These are phyloP conservation scores for Pichia membranifaciens DNA, from an alignment of 805 yeast species.

Conservation along the genomic window DNA sequence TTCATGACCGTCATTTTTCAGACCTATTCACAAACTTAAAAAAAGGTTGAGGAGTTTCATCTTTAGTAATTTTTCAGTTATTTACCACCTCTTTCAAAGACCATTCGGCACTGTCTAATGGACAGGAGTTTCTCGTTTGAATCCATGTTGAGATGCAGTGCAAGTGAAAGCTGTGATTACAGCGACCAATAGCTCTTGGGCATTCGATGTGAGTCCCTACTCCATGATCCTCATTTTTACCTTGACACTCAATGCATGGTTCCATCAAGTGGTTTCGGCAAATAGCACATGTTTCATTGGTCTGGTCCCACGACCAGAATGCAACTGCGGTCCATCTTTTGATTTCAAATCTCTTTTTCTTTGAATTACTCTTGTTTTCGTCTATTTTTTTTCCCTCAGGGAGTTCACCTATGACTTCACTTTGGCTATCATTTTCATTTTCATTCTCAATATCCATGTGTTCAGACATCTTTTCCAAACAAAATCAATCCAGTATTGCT, in stretches of 20 bases:
- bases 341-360: slow-evolving; percentile 78
- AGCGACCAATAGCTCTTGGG: slow-evolving; percentile 94
- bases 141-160: slow-evolving; percentile 97
- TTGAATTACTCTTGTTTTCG: slow-evolving; percentile 21
- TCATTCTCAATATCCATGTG: slow-evolving; percentile 19
- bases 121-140: slow-evolving; percentile 92
- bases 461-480: slow-evolving; percentile 12
- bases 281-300: slow-evolving; percentile 86
- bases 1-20: too few relatives aligned
- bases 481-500: too few relatives aligned
- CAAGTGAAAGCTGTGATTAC: slow-evolving; percentile 97
- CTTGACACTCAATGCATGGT: slow-evolving; percentile 89
- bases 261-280: slow-evolving; percentile 98
- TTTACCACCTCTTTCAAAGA: slow-evolving; percentile 17
- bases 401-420: background rate
- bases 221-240: slow-evolving; percentile 44
- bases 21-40: too few relatives aligned
- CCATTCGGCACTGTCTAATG: slow-evolving; percentile 94
- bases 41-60: background rate
- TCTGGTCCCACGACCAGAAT: slow-evolving; percentile 96
- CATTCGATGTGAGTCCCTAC: slow-evolving; percentile 46
- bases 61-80: background rate
- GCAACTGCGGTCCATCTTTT: slow-evolving; percentile 99
- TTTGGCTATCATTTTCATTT: slow-evolving; percentile 2
- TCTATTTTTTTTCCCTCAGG: slow-evolving; percentile 2